phyloP scores from a whole-genome alignment of 1,284 basidiomycete genomes.

The Microbotryum violaceum region DNA sequence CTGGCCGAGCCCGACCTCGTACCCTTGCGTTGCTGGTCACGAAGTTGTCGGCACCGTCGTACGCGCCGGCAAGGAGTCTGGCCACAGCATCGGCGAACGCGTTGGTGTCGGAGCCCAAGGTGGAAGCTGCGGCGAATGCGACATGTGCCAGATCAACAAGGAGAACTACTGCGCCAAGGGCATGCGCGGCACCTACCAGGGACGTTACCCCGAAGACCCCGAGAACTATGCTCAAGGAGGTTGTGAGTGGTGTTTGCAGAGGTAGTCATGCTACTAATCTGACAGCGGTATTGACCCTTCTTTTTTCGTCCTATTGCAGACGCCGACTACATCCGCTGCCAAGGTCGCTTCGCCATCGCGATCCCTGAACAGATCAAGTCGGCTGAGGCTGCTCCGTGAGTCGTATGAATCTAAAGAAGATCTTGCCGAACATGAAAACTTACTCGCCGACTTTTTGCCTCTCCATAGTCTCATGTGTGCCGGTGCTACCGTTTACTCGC shows the following conservation, averaged over 20 bases:
- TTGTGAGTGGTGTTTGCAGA: too few species aligned
- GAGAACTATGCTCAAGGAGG: too few species aligned
- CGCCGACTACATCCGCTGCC: slow-evolving; percentile 57
- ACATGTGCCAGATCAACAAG: slow-evolving; percentile 41
- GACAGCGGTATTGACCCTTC: too few species aligned
- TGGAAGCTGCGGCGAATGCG: slow-evolving; percentile 43
- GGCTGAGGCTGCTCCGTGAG: slow-evolving; percentile 44
- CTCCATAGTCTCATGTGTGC: slow-evolving; percentile 40
- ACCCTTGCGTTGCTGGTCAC: slow-evolving; percentile 11
- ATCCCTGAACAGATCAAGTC: slow-evolving; percentile 56
- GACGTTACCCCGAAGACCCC: slow-evolving; percentile 18
- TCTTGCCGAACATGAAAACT: too few species aligned
- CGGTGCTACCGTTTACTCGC: slow-evolving; percentile 46
- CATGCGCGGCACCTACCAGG: slow-evolving; percentile 39
- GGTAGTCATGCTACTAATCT: too few species aligned
- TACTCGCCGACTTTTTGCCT: too few species aligned
- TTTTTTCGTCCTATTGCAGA: slow-evolving; percentile 46
- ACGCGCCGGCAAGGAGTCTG: slow-evolving; percentile 44
- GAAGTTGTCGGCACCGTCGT: slow-evolving; percentile 45
- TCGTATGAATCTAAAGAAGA: not conserved
- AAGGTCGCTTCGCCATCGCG: slow-evolving; percentile 61
- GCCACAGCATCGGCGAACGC: slow-evolving; percentile 44
- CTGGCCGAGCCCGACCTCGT: slow-evolving; percentile 22
- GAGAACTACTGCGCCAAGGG: slow-evolving; percentile 45
- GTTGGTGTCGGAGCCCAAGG: slow-evolving; percentile 49